phyloP scores from a whole-genome alignment of 768 basidiomycete species.

The Boletellus ananas region DNA sequence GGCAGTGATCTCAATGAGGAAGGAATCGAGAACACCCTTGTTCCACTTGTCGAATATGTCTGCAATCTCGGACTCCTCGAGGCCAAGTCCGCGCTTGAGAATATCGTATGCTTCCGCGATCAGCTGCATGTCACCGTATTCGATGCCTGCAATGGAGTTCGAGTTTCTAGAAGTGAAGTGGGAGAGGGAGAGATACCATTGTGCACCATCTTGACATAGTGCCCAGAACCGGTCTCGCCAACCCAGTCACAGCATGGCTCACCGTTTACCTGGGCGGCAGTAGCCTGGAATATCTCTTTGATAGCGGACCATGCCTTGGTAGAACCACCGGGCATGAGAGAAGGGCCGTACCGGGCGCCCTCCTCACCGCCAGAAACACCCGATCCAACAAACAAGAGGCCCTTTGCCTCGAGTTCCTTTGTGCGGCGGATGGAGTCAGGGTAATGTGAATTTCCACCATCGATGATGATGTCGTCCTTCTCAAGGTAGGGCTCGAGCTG shows the following conservation, averaged over 20 bases:
- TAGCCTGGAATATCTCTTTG: slow-evolving; percentile 98
- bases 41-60: slow-evolving; percentile 95
- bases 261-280: slow-evolving; percentile 90
- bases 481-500: slow-evolving; percentile 90
- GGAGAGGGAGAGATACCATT: slow-evolving; percentile 53
- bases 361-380: slow-evolving; percentile 99
- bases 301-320: slow-evolving; percentile 92
- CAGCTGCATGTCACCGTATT: slow-evolving; percentile 99
- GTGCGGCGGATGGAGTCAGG: slow-evolving; percentile 96
- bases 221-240: slow-evolving; percentile 90
- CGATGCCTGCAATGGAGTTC: slow-evolving; percentile 67
- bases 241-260: slow-evolving; percentile 99
- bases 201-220: slow-evolving; percentile 99
- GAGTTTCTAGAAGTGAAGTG: slow-evolving; percentile 2
- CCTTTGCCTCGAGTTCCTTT: slow-evolving; percentile 90
- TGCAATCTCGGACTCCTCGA: slow-evolving; percentile 85
- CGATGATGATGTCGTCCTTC: slow-evolving; percentile 96
- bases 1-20: slow-evolving; percentile 97
- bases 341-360: slow-evolving; percentile 95
- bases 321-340: slow-evolving; percentile 98
- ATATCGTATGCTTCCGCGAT: slow-evolving; percentile 99
- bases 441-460: slow-evolving; percentile 99
- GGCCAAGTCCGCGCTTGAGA: slow-evolving; percentile 91
- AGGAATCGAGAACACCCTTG: slow-evolving; percentile 98
- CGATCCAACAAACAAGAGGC: slow-evolving; percentile 94